A percentile compares a stretch with the other conserved stretches of the same genome.
phyloP scores from a whole-genome alignment of 2,329 filamentous ascomycete genomes.

The Diplocarpon rosae region DNA sequence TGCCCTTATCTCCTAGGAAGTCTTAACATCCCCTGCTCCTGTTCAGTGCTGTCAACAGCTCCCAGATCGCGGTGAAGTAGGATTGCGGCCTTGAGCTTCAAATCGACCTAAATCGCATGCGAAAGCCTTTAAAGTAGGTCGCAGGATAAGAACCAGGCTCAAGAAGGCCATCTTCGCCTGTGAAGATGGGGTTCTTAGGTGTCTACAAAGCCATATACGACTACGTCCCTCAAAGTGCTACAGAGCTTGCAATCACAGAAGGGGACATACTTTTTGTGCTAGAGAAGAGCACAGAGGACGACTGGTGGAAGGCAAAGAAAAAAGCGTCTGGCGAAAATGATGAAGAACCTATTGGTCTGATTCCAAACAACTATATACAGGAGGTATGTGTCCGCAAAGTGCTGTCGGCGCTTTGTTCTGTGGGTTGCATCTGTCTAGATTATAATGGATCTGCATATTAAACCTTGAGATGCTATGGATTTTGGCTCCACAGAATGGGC shows the following conservation, averaged over 20 bases:
- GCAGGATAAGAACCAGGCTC: conserved; percentile 14
- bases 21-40: not conserved
- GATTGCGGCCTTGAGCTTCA: conserved; percentile 18
- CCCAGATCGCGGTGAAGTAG: conserved; percentile 1
- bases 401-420: not conserved
- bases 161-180: conserved; percentile 11
- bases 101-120: conserved; percentile 22
- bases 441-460: not conserved
- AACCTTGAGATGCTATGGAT: too few species aligned
- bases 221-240: conserved; percentile 76
- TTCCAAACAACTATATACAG: conserved; percentile 93
- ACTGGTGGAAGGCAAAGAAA: conserved; percentile 63
- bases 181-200: conserved; percentile 76
- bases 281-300: conserved; percentile 56
- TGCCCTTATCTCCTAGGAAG: not conserved
- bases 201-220: conserved; percentile 88
- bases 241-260: conserved; percentile 74
- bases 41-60: not conserved
- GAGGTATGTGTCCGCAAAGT: conserved; percentile 50
- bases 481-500: too few species aligned
- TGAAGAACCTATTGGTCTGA: conserved; percentile 32
- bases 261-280: conserved; percentile 81
- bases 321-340: conserved; percentile 31
- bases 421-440: not conserved
- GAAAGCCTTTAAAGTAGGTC: conserved; percentile 13